phyloP scores from a whole-genome alignment of 495 filamentous ascomycete genomes.

The Aspergillus cavernicola region DNA sequence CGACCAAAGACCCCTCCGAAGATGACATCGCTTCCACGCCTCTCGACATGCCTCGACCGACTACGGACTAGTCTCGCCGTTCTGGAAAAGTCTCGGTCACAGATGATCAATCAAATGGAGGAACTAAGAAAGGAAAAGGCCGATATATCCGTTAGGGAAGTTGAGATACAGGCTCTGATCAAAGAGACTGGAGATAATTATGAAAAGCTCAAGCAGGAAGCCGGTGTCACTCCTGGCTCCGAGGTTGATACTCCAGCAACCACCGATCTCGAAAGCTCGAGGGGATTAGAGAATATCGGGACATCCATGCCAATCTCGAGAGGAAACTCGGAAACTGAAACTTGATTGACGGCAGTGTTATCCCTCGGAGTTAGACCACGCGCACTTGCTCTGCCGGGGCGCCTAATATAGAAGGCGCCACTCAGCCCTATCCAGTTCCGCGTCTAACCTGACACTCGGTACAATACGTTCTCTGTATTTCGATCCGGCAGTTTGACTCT shows the following conservation, averaged over 20 bases:
- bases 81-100: conserved; percentile 52
- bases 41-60: conserved; percentile 47
- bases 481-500: neutral
- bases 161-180: conserved; percentile 75
- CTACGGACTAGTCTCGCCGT: conserved; percentile 49
- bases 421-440: neutral
- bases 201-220: conserved; percentile 55
- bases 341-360: conserved; percentile 15
- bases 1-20: conserved; percentile 54
- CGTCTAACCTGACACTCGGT: neutral
- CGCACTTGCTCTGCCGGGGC: neutral
- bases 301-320: conserved; percentile 27
- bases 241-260: conserved; percentile 26
- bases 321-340: conserved; percentile 26
- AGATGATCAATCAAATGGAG: conserved; percentile 55
- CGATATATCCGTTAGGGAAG: conserved; percentile 69
- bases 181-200: conserved; percentile 81
- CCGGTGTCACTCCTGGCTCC: conserved; percentile 35
- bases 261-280: conserved; percentile 29
- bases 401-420: neutral
- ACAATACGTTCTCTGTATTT: neutral
- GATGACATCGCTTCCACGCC: conserved; percentile 53
- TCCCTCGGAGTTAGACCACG: neutral
- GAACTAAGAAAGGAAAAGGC: conserved; percentile 61
- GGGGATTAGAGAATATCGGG: conserved; percentile 43